phyloP scores from a whole-genome alignment of 768 basidiomycete genomes.

The Podaxis sp. region DNA sequence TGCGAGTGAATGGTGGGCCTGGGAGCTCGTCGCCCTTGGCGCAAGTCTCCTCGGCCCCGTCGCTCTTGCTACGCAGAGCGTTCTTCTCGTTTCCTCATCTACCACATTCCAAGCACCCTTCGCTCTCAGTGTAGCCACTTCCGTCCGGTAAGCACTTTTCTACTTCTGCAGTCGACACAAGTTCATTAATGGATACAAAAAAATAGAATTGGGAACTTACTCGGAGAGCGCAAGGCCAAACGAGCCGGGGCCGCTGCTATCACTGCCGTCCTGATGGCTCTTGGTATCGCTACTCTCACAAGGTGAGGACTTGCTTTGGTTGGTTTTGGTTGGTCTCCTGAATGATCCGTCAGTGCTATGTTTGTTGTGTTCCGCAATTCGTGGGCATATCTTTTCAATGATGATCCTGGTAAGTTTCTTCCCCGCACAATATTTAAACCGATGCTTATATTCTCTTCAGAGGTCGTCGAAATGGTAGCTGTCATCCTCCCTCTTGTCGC shows the following conservation, averaged over 20 bases:
- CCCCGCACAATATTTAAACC: neutral
- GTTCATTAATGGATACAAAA: neutral
- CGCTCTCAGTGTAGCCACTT: conserved; percentile 75
- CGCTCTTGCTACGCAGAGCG: conserved; percentile 83
- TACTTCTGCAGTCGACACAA: neutral
- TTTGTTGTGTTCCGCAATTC: conserved; percentile 57
- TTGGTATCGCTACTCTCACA: conserved; percentile 60
- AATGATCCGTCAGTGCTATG: conserved; percentile 33
- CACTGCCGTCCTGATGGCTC: conserved; percentile 60
- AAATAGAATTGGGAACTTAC: conserved; percentile 77
- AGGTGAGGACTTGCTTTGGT: conserved; percentile 37
- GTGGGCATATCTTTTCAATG: conserved; percentile 76
- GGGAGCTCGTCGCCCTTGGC: conserved; percentile 76
- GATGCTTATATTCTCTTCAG: conserved; percentile 22
- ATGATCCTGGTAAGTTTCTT: conserved; percentile 44
- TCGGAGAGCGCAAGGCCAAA: conserved; percentile 73
- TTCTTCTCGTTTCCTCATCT: conserved; percentile 72
- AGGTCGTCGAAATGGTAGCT: conserved; percentile 58
- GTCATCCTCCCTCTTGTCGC: conserved; percentile 71
- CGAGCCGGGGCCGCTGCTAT: conserved; percentile 69
- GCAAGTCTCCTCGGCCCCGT: conserved; percentile 68
- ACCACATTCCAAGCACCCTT: conserved; percentile 83
- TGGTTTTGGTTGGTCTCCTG: neutral
- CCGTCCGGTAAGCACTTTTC: conserved; percentile 59
- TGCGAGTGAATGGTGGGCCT: conserved; percentile 95